Percentiles rank a stretch among this genome's conserved stretches.
Conservation (phyloP, 768 basidiomycete species). For the Suillus tomentosus region DNA sequence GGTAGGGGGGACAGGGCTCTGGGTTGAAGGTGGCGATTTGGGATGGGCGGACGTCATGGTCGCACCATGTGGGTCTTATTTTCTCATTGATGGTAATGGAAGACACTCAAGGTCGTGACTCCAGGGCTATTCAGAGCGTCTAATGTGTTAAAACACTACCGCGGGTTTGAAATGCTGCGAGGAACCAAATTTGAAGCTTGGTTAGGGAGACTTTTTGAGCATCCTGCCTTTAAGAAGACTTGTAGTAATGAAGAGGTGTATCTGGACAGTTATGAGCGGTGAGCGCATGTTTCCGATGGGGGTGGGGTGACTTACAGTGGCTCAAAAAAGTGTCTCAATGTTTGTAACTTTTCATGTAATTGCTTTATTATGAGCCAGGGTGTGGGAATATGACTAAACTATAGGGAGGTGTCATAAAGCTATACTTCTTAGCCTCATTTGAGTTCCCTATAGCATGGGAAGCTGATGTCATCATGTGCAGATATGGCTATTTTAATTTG, state of each 20-base stretch:
- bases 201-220: slow-evolving; percentile 52
- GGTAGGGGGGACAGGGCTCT: slow-evolving; percentile 55
- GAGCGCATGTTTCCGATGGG: slow-evolving; percentile 14
- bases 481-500: too few species aligned
- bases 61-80: slow-evolving; percentile 60
- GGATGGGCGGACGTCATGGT: slow-evolving; percentile 70
- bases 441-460: too few species aligned
- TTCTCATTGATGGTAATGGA: slow-evolving; percentile 2
- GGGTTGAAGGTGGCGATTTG: slow-evolving; percentile 57
- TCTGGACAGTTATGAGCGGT: slow-evolving; percentile 73
- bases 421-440: too few species aligned
- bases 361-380: too few species aligned
- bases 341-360: too few species aligned
- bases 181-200: slow-evolving; percentile 54
- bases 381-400: too few species aligned
- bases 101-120: slow-evolving; percentile 1
- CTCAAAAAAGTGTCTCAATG: too few species aligned
- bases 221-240: slow-evolving; percentile 66
- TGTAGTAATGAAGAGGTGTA: slow-evolving; percentile 71
- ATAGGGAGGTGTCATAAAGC: too few species aligned
- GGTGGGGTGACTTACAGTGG: background rate
- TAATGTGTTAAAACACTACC: slow-evolving; percentile 65
- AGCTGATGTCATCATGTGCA: too few species aligned
- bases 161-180: slow-evolving; percentile 59
- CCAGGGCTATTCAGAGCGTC: slow-evolving; percentile 70